These are phyloP conservation scores for Nicotiana obtusifolia DNA, from an alignment of 257 asterid genomes.

Conservation along the genomic window DNA sequence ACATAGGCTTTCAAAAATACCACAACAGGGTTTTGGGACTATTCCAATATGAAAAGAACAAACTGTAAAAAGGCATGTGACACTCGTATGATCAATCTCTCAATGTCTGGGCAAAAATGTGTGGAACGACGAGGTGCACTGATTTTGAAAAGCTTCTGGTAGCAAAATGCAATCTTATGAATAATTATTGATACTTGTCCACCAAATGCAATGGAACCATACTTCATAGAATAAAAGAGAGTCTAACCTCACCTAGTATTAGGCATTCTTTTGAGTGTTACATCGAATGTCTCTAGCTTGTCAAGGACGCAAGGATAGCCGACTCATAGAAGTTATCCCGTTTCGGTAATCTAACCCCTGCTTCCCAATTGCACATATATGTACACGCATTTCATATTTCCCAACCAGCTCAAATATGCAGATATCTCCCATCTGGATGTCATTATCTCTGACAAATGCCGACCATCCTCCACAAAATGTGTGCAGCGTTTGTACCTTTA, in stretches of 20 bases:
- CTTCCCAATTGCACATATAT: conserved; percentile 57
- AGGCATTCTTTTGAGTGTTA: background rate
- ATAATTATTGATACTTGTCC: background rate
- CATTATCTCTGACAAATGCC: conserved; percentile 87
- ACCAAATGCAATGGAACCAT: background rate
- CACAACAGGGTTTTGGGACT: background rate
- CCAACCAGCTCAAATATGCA: conserved; percentile 91
- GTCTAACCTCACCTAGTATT: background rate
- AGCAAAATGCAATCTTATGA: background rate
- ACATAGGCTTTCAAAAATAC: background rate
- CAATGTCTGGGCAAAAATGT: background rate
- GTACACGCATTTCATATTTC: conserved; percentile 78
- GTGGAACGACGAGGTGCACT: background rate
- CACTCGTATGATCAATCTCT: background rate
- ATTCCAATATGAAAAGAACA: background rate
- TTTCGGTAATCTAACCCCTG: conserved; percentile 44
- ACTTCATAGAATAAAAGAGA: background rate
- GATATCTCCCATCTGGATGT: conserved; percentile 81
- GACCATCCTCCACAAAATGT: conserved; percentile 98
- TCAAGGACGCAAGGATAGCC: background rate
- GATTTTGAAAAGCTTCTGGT: background rate
- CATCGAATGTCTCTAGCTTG: conserved; percentile 3
- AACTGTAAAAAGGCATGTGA: background rate
- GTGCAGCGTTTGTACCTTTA: conserved; percentile 75
- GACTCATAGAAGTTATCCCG: conserved; percentile 23